These are phyloP conservation scores for Pichia terricola DNA, from an alignment of 1,139 yeast genomes.

Conservation along the genomic window DNA sequence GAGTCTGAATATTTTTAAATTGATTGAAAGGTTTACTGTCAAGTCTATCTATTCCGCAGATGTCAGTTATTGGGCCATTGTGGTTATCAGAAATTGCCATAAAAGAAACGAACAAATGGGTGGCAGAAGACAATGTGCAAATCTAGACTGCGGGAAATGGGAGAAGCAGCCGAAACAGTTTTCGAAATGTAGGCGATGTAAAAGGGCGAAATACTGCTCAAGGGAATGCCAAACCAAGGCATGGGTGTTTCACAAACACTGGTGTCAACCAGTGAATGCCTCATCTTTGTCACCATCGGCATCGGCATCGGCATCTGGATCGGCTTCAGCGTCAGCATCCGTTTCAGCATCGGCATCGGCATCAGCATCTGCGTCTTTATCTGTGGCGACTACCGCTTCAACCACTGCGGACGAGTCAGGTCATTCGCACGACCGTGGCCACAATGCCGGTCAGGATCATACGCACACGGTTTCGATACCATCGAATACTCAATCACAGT, in stretches of 20 bases:
- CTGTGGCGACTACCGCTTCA: no score
- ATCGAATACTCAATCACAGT: no score
- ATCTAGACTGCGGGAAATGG: conserved; percentile 93
- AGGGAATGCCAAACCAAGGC: conserved; percentile 86
- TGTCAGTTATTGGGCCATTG: conserved; percentile 94
- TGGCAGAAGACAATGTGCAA: conserved; percentile 93
- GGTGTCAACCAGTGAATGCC: conserved; percentile 46
- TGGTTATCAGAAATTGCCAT: conserved; percentile 91
- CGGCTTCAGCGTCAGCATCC: conserved; percentile 3
- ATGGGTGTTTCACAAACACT: conserved; percentile 87
- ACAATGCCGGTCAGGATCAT: no score
- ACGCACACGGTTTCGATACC: no score
- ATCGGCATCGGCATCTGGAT: no score
- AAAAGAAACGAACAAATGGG: conserved; percentile 79
- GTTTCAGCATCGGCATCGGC: no score
- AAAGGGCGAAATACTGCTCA: conserved; percentile 89
- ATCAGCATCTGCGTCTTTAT: no score
- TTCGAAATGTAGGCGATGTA: conserved; percentile 90
- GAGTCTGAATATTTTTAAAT: conserved; percentile 67
- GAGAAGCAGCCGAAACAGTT: conserved; percentile 83
- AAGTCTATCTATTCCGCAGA: conserved; percentile 57
- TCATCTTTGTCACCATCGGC: not conserved
- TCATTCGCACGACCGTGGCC: no score
- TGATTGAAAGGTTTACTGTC: conserved; percentile 86
- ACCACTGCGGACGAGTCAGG: no score